phyloP scores from a whole-genome alignment of 371 early-diverging fungal species.

The Mucor circinelloides region DNA sequence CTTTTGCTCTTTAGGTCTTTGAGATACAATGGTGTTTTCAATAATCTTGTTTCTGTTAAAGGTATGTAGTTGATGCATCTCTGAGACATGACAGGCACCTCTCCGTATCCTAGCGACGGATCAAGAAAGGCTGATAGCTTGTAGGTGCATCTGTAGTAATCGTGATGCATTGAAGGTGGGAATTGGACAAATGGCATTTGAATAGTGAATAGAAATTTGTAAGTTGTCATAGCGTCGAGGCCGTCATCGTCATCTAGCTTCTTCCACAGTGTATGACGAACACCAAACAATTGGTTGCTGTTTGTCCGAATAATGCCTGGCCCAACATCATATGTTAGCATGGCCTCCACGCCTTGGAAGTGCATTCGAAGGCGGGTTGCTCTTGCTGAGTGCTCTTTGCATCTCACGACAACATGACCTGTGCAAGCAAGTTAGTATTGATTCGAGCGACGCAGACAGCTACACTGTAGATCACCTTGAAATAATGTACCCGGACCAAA shows the following conservation, averaged over 20 bases:
- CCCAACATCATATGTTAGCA: slow-evolving; percentile 8
- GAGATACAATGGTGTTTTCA: slow-evolving; percentile 8
- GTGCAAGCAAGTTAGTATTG: too few species aligned
- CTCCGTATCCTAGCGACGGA: not conserved
- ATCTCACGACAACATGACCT: slow-evolving; percentile 9
- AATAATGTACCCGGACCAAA: slow-evolving; percentile 11
- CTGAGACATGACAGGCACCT: slow-evolving; percentile 5
- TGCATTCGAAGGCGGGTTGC: slow-evolving; percentile 4
- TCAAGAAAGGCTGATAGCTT: slow-evolving; percentile 6
- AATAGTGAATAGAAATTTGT: slow-evolving; percentile 17
- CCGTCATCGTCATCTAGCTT: not conserved
- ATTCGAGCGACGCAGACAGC: too few species aligned
- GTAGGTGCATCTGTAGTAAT: slow-evolving; percentile 7
- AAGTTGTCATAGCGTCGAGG: not conserved
- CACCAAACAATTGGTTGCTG: slow-evolving; percentile 4
- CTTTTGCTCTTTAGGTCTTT: not conserved
- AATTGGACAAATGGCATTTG: slow-evolving; percentile 25
- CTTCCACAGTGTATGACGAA: not conserved
- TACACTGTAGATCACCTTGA: slow-evolving; percentile 3
- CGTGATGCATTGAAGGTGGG: slow-evolving; percentile 19
- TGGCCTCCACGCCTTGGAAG: slow-evolving; percentile 4
- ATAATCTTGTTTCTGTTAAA: slow-evolving; percentile 4
- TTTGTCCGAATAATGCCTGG: slow-evolving; percentile 2
- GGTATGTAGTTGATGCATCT: slow-evolving; percentile 3
- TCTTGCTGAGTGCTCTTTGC: not conserved